A percentile compares a stretch with the other conserved stretches of the same genome.
Evolutionary conservation across 768 basidiomycete species (phyloP).

Genomic region (Pluteus cervinus): DNA sequence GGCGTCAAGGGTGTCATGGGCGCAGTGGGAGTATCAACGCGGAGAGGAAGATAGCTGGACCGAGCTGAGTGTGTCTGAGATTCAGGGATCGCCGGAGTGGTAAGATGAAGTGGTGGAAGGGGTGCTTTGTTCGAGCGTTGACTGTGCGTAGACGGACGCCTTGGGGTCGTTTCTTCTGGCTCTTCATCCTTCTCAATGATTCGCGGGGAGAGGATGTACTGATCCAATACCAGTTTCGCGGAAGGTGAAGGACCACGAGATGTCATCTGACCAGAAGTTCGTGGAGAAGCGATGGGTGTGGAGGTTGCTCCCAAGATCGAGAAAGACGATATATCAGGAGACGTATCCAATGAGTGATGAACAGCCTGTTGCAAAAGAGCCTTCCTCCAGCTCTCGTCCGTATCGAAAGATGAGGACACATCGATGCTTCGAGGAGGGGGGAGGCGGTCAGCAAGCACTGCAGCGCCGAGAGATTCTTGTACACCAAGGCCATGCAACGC

Average conservation of each 20-base stretch:
- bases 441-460: conserved; percentile 66
- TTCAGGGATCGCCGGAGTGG: too few relatives aligned
- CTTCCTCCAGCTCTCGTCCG: conserved; percentile 71
- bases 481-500: conserved; percentile 69
- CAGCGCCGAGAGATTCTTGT: conserved; percentile 70
- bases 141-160: too few relatives aligned
- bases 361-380: conserved; percentile 74
- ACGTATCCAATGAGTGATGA: conserved; percentile 62
- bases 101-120: too few relatives aligned
- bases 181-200: too few relatives aligned
- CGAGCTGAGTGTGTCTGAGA: too few relatives aligned
- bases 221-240: conserved; percentile 15
- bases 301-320: conserved; percentile 32
- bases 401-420: conserved; percentile 41
- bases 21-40: conserved; percentile 60
- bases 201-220: conserved; percentile 36
- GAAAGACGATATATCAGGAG: conserved; percentile 41
- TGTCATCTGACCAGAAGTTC: too few relatives aligned
- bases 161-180: too few relatives aligned
- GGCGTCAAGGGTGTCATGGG: conserved; percentile 60
- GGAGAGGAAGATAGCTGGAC: conserved; percentile 41
- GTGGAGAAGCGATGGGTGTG: conserved; percentile 34
- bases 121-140: too few relatives aligned
- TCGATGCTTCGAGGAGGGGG: conserved; percentile 63
- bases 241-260: conserved; percentile 18